phyloP scores from a whole-genome alignment of 2,329 filamentous ascomycete species.

The Colletotrichum sp. region DNA sequence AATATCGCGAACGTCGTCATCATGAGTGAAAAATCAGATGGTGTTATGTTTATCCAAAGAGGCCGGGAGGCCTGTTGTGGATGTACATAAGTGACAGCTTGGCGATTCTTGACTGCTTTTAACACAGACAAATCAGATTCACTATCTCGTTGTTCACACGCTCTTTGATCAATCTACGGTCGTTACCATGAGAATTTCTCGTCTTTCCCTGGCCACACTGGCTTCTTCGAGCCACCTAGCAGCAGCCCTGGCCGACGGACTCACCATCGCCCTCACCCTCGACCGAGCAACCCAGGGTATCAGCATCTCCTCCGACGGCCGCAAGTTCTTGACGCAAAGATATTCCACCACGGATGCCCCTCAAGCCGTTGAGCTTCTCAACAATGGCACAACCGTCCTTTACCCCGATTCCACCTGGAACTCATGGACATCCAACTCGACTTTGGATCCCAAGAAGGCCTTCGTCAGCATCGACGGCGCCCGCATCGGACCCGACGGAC shows the following conservation, averaged over 20 bases:
- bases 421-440: neutral
- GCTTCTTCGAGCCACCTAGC: neutral
- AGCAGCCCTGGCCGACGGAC: neutral
- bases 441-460: neutral
- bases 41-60: neutral
- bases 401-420: neutral
- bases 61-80: neutral
- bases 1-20: neutral
- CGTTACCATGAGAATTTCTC: neutral
- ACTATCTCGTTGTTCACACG: neutral
- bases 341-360: neutral
- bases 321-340: neutral
- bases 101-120: neutral
- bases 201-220: neutral
- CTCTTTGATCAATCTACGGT: neutral
- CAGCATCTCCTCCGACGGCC: neutral
- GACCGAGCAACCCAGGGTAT: neutral
- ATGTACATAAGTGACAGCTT: neutral
- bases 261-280: neutral
- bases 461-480: neutral
- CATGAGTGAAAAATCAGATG: neutral
- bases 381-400: neutral
- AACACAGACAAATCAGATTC: neutral
- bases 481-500: neutral
- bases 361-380: neutral